These are phyloP conservation scores for Canavalia gladiata DNA, from an alignment of 306 rosid genomes.

Conservation along the genomic window DNA sequence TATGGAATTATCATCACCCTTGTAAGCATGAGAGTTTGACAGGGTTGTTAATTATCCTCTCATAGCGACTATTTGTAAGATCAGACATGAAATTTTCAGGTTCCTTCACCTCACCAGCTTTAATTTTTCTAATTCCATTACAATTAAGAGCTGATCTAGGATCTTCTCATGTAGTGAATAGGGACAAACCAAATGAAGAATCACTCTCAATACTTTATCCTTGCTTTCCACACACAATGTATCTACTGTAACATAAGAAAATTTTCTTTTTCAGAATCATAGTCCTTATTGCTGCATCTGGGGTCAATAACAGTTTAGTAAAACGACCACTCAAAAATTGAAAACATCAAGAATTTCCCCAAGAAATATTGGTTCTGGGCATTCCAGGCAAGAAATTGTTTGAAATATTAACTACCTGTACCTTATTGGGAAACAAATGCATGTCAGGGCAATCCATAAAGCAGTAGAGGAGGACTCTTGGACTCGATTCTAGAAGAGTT, in stretches of 20 bases:
- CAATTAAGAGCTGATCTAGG: slow-evolving; percentile 54
- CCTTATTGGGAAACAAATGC: no score
- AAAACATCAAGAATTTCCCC: no score
- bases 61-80: slow-evolving; percentile 49
- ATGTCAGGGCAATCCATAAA: no score
- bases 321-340: no score
- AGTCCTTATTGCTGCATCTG: neutral
- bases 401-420: no score
- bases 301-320: no score
- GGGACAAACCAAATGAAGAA: slow-evolving; percentile 54
- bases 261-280: slow-evolving; percentile 51
- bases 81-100: slow-evolving; percentile 57
- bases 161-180: slow-evolving; percentile 57
- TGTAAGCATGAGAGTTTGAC: slow-evolving; percentile 22
- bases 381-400: no score
- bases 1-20: no score
- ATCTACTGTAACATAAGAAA: slow-evolving; percentile 36
- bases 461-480: no score
- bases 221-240: slow-evolving; percentile 55
- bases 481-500: no score
- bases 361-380: no score
- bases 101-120: slow-evolving; percentile 70
- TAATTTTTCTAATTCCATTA: slow-evolving; percentile 69
- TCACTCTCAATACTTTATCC: slow-evolving; percentile 58
- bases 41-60: slow-evolving; percentile 43